phyloP scores from a whole-genome alignment of 1,284 basidiomycete genomes.

The Grifola frondosa region DNA sequence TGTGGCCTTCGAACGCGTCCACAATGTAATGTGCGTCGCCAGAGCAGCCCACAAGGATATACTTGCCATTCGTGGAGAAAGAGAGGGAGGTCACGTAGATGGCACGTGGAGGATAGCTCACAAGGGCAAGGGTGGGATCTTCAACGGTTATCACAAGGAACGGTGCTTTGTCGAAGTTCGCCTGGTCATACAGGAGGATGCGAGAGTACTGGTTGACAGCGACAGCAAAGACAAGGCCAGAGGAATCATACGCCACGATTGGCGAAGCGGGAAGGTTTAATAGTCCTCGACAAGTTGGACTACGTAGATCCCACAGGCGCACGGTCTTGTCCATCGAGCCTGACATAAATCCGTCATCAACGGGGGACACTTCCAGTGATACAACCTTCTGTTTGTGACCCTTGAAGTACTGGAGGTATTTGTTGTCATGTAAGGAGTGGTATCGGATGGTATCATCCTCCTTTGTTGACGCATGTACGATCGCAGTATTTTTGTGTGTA shows the following conservation, averaged over 20 bases:
- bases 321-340: conserved; percentile 93
- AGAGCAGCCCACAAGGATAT: conserved; percentile 90
- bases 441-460: conserved; percentile 95
- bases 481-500: conserved; percentile 84
- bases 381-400: conserved; percentile 91
- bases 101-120: conserved; percentile 81
- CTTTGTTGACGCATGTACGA: conserved; percentile 93
- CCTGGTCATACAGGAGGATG: conserved; percentile 87
- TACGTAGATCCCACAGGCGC: conserved; percentile 93
- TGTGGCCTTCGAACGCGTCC: conserved; percentile 82
- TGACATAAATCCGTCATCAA: conserved; percentile 95
- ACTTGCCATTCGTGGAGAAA: conserved; percentile 90
- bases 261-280: conserved; percentile 73
- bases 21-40: conserved; percentile 91
- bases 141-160: conserved; percentile 83
- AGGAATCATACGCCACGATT: conserved; percentile 87
- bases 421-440: conserved; percentile 94
- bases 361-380: conserved; percentile 89
- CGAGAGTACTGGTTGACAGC: conserved; percentile 84
- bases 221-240: conserved; percentile 91
- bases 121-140: conserved; percentile 71
- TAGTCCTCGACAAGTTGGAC: conserved; percentile 72
- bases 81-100: conserved; percentile 90
- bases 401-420: conserved; percentile 92
- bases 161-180: conserved; percentile 89